Evolutionary conservation across 2,329 filamentous ascomycete genomes (phyloP).

Genomic region (Scytalidium sp.): DNA sequence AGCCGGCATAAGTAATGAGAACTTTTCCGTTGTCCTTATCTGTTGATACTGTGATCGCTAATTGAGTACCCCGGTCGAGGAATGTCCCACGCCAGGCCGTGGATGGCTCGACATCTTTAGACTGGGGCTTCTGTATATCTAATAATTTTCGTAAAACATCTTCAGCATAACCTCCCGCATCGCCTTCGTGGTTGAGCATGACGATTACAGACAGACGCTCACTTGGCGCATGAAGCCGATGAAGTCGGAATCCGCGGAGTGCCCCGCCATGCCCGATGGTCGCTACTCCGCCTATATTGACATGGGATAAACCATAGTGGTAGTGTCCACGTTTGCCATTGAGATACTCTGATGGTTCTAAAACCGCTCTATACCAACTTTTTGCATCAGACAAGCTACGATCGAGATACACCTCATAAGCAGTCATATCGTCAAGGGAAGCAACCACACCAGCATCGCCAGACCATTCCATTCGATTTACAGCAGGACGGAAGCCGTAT

Average conservation of each 20-base stretch:
- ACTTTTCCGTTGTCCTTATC: constrained; percentile 14
- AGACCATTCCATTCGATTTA: constrained; percentile 42
- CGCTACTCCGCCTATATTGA: constrained; percentile 21
- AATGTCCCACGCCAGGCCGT: constrained; percentile 32
- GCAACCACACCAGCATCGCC: constrained; percentile 42
- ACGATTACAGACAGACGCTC: constrained; percentile 36
- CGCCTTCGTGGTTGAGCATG: constrained; percentile 36
- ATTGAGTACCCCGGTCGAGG: constrained; percentile 33
- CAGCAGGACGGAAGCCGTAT: constrained; percentile 31
- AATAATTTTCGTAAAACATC: constrained; percentile 30
- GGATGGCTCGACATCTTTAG: constrained; percentile 1
- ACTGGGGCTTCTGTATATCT: constrained; percentile 16
- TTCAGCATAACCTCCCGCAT: constrained; percentile 23
- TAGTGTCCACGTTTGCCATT: constrained; percentile 35
- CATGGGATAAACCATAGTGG: constrained; percentile 32
- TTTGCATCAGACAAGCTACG: constrained; percentile 24
- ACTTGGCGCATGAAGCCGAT: constrained; percentile 31
- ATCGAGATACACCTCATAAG: constrained; percentile 40
- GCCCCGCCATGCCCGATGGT: constrained; percentile 38
- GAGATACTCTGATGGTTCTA: constrained; percentile 25
- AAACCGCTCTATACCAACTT: constrained; percentile 32
- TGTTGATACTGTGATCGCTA: constrained; percentile 28
- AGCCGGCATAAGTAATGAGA: constrained; percentile 26
- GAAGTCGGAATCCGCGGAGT: constrained; percentile 37
- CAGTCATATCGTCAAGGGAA: constrained; percentile 42